Conservation (phyloP, 352 stramenopile genomes). For the Globisporangium radiosum region DNA sequence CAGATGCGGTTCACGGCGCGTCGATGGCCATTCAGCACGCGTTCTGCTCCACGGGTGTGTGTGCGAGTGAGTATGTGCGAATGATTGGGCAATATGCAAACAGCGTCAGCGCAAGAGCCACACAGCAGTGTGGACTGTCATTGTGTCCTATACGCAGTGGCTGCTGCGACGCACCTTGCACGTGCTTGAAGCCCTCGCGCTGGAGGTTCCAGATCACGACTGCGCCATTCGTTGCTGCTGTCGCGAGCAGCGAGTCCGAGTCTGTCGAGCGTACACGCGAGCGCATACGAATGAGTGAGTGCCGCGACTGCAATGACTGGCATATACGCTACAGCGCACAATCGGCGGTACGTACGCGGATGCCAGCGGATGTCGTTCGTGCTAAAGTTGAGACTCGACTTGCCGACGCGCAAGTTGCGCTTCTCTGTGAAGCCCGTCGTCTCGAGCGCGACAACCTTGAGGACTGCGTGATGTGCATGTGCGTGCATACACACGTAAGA, state of each 20-base stretch:
- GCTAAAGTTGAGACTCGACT: constrained; percentile 83
- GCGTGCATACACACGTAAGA: constrained; percentile 1
- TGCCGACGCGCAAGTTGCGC: constrained; percentile 77
- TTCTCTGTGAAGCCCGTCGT: constrained; percentile 72
- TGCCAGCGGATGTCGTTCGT: constrained; percentile 89
- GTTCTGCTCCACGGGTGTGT: constrained; percentile 27
- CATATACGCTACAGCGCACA: neutral
- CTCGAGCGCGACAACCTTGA: constrained; percentile 83
- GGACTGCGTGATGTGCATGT: constrained; percentile 23
- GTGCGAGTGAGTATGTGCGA: neutral
- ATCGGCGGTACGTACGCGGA: constrained; percentile 40
- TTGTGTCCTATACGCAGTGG: neutral
- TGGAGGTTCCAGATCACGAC: constrained; percentile 88
- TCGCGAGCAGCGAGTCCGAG: constrained; percentile 77
- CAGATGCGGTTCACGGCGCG: constrained; percentile 85
- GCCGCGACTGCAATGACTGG: neutral
- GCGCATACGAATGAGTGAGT: neutral
- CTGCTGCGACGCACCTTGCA: constrained; percentile 47
- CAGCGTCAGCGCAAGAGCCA: no score
- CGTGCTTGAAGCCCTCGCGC: constrained; percentile 81
- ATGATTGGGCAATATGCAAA: neutral
- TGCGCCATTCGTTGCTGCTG: constrained; percentile 74
- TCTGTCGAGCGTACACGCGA: constrained; percentile 25
- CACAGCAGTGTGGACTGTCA: no score
- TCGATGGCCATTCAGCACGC: constrained; percentile 73